Evolutionary conservation across 192 early-diverging fungal species (phyloP).

Genomic region (Dispira simplex): DNA sequence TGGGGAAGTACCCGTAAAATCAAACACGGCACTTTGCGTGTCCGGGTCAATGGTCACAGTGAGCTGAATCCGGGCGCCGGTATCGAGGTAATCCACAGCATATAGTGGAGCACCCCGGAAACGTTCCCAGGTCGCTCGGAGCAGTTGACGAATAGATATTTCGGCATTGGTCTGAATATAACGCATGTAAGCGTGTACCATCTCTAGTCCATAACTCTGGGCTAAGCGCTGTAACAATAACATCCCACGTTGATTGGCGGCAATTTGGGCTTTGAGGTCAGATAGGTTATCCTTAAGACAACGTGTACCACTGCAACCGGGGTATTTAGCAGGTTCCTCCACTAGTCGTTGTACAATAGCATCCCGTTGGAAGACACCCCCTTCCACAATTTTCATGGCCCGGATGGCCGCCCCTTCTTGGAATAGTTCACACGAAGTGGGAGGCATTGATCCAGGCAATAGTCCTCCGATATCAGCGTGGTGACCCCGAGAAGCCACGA

Average conservation of each 20-base stretch:
- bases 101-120: constrained; percentile 21
- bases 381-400: constrained; percentile 72
- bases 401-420: constrained; percentile 90
- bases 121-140: constrained; percentile 36
- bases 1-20: constrained; percentile 82
- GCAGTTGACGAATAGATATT: constrained; percentile 60
- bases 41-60: constrained; percentile 50
- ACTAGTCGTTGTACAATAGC: constrained; percentile 62
- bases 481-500: constrained; percentile 87
- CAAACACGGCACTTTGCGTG: constrained; percentile 66
- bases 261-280: constrained; percentile 92
- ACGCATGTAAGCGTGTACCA: constrained; percentile 92
- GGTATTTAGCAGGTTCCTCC: constrained; percentile 67
- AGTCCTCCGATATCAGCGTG: constrained; percentile 93
- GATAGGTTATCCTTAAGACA: constrained; percentile 83
- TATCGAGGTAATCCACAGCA: constrained; percentile 77
- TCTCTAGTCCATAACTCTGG: constrained; percentile 62
- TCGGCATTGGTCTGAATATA: constrained; percentile 86
- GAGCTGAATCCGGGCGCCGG: constrained; percentile 70
- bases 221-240: constrained; percentile 64
- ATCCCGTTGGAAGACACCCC: constrained; percentile 68
- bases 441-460: constrained; percentile 78
- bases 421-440: constrained; percentile 78
- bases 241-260: constrained; percentile 93
- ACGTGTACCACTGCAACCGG: constrained; percentile 77